phyloP scores from a whole-genome alignment of 257 asterid species.

The Eustoma russellianum region DNA sequence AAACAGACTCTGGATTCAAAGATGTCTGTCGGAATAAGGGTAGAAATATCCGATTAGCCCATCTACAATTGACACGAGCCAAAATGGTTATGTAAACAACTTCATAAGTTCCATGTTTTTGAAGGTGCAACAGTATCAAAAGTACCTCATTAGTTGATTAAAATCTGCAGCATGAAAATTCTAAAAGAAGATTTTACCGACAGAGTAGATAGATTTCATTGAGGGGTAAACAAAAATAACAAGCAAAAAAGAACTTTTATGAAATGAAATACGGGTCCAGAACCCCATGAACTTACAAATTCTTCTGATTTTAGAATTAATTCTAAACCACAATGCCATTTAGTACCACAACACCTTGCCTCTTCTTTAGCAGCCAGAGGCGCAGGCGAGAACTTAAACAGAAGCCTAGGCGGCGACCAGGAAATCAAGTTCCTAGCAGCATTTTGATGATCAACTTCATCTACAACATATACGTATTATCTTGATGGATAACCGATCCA shows the following conservation, averaged over 20 bases:
- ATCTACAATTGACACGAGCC: too few relatives aligned
- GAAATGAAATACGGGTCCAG: constrained; percentile 27
- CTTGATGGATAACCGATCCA: constrained; percentile 7
- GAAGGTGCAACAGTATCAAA: too few relatives aligned
- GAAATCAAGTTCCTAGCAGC: neutral
- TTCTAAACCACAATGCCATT: constrained; percentile 7
- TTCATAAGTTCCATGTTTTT: too few relatives aligned
- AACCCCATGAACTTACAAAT: constrained; percentile 36
- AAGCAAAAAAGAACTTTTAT: constrained; percentile 13
- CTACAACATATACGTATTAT: neutral
- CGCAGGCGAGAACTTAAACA: neutral
- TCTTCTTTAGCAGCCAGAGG: constrained; percentile 14
- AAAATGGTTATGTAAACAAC: too few relatives aligned
- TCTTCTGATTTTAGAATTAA: constrained; percentile 32
- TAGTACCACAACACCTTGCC: constrained; percentile 11
- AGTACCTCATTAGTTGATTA: too few relatives aligned
- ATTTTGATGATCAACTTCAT: neutral
- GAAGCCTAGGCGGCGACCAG: constrained; percentile 4
- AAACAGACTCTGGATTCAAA: too few relatives aligned
- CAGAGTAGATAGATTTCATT: neutral
- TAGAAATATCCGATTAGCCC: too few relatives aligned
- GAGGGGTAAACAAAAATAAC: neutral
- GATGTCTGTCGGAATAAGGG: too few relatives aligned
- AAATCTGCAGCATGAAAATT: too few relatives aligned
- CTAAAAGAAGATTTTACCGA: neutral